Evolutionary conservation across 352 stramenopile species (phyloP), one percentile per base, ranked within the genome.

Genomic region (Globisporangium heterothallicum): DNA sequence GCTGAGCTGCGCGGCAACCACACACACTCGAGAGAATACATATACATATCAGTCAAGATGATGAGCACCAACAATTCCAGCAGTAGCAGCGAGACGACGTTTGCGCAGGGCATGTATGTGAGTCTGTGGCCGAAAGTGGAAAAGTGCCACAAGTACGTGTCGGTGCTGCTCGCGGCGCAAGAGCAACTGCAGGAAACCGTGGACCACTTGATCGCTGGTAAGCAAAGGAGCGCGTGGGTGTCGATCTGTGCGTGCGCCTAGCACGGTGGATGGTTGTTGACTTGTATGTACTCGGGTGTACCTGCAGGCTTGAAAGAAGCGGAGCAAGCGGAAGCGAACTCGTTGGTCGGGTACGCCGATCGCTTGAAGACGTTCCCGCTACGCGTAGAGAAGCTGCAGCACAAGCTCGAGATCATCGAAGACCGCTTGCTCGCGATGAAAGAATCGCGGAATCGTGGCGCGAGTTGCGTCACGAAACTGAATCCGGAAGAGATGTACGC

Each of bases 71-170:
- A 25, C 43, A 25, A 43, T 44, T 10, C 26, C n/a, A 32, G 21
- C 42, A 3, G 32, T 25, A 42, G 13, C 25, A 50, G 22, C 19
- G 64, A 66, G 22, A 46, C 63, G 13, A 60, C 67, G 24, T 87
- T 92, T 40, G 78, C 78, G 24, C 59, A 86, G 48, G 82, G 82
- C 19, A 86, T 91, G 82, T 89, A 88, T 54, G 77, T 82, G 54
- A 59, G 78, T 47, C 63, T 93, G 40, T 93, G 82, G 82, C 82
- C 82, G 18, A 93, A 93, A 55, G 72, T 93, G 21, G 79, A 89
- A 49, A 79, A 80, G 25, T 93, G 82, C 42, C 66, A 91, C 63
- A 70, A 74, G 50, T 90, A 93, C 58, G 79, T 91, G 44, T 64
- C 68, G 32, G 64, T 86, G 54, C 64, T 93, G 47, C 47, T 90